phyloP scores from a whole-genome alignment of 1,284 basidiomycete genomes.

The Gymnopus androsaceus region DNA sequence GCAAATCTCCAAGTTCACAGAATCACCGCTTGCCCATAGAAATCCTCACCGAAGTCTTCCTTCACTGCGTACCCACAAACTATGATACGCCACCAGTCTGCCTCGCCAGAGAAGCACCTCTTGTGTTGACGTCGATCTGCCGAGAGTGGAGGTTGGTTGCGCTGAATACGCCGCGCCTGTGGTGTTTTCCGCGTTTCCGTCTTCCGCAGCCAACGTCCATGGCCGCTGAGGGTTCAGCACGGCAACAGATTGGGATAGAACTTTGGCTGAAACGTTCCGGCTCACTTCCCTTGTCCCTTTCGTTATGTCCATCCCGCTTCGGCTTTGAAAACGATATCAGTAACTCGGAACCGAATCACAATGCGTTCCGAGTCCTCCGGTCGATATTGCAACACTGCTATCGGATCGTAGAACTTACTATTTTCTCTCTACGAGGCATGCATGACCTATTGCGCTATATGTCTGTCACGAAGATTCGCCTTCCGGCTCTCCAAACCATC shows the following conservation, averaged over 20 bases:
- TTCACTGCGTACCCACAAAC: conserved; percentile 9
- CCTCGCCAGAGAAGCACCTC: conserved; percentile 2
- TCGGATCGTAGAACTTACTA: not conserved
- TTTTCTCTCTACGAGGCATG: not conserved
- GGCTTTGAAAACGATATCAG: not conserved
- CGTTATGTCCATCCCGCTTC: not conserved
- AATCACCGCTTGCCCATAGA: conserved; percentile 23
- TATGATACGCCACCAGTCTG: conserved; percentile 4
- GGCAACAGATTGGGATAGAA: conserved; percentile 5
- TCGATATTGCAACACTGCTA: not conserved
- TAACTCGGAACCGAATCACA: not conserved
- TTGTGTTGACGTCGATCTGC: conserved; percentile 1
- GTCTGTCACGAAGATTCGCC: not conserved
- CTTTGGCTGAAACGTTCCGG: conserved; percentile 13
- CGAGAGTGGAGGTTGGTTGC: conserved; percentile 8
- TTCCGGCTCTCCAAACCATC: not conserved
- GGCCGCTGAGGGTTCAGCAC: not conserved
- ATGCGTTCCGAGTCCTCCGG: not conserved
- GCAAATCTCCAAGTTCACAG: not conserved
- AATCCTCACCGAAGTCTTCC: conserved; percentile 8
- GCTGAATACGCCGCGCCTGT: conserved; percentile 9
- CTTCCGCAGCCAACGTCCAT: not conserved
- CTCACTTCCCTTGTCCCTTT: conserved; percentile 5
- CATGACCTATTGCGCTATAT: not conserved
- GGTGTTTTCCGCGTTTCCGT: conserved; percentile 6